These are phyloP conservation scores for Gentiana dahurica DNA, from an alignment of 257 asterid species.

Conservation along the genomic window DNA sequence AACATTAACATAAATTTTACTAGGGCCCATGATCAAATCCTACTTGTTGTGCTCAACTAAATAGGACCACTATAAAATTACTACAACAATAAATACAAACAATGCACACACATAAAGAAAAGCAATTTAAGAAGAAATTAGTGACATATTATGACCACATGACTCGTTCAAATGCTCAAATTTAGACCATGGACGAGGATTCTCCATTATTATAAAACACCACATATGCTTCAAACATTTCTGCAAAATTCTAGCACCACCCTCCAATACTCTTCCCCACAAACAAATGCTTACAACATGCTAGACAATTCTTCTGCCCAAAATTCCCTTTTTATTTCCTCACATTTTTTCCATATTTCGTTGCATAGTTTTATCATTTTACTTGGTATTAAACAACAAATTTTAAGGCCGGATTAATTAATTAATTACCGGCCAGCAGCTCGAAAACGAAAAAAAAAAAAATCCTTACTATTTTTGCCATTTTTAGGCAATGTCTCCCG, in stretches of 20 bases:
- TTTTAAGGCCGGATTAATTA: slow-evolving; percentile 20
- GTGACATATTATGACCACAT: neutral
- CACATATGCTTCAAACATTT: slow-evolving; percentile 1
- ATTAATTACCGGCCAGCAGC: slow-evolving; percentile 11
- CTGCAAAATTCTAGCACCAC: slow-evolving; percentile 6
- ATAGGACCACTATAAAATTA: too few relatives aligned
- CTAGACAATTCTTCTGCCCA: too few relatives aligned
- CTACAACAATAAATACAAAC: too few relatives aligned
- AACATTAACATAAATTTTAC: too few relatives aligned
- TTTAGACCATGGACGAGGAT: slow-evolving; percentile 9
- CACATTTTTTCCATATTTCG: neutral
- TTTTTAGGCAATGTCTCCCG: slow-evolving; percentile 34
- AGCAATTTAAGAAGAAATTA: too few relatives aligned
- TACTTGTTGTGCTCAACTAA: too few relatives aligned
- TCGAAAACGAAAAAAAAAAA: too few relatives aligned
- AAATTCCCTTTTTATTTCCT: slow-evolving; percentile 19
- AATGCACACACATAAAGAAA: too few relatives aligned
- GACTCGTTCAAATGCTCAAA: slow-evolving; percentile 13
- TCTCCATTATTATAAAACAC: neutral
- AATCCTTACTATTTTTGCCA: neutral
- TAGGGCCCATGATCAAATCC: too few relatives aligned
- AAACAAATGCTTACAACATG: slow-evolving; percentile 4
- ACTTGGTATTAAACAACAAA: slow-evolving; percentile 12
- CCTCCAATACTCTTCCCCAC: neutral
- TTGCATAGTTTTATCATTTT: neutral